Evolutionary conservation across 2,329 filamentous ascomycete genomes (phyloP).

Genomic region (Apiospora aurea): DNA sequence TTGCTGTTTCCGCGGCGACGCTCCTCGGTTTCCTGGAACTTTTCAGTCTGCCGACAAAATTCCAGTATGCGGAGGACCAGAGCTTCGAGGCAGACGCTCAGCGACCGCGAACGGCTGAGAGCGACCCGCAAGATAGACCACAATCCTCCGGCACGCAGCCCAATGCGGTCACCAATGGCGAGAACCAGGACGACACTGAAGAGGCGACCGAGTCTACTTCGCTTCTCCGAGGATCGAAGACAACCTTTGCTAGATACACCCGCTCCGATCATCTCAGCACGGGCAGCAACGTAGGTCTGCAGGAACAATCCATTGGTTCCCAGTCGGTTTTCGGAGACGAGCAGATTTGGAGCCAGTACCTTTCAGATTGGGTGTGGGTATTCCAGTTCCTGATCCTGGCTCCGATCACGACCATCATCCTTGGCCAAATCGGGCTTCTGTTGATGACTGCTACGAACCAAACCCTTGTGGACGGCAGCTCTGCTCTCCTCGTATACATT

Average conservation of each 20-base stretch:
- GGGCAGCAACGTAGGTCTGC: slow-evolving; percentile 53
- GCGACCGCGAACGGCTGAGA: slow-evolving; percentile 55
- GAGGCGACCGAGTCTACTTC: slow-evolving; percentile 61
- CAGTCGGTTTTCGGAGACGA: slow-evolving; percentile 57
- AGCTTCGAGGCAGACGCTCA: slow-evolving; percentile 38
- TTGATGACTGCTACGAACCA: slow-evolving; percentile 77
- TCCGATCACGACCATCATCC: slow-evolving; percentile 78
- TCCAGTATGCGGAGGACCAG: slow-evolving; percentile 60
- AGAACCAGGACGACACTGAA: slow-evolving; percentile 45
- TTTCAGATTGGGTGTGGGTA: slow-evolving; percentile 88
- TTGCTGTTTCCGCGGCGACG: slow-evolving; percentile 73
- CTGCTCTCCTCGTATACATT: slow-evolving; percentile 75
- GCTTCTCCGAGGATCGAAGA: slow-evolving; percentile 51
- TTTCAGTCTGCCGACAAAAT: slow-evolving; percentile 74
- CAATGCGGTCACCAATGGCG: slow-evolving; percentile 34
- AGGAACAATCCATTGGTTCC: slow-evolving; percentile 41
- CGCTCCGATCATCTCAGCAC: slow-evolving; percentile 55
- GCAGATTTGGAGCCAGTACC: slow-evolving; percentile 81
- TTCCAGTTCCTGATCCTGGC: slow-evolving; percentile 83
- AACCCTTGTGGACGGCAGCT: slow-evolving; percentile 84
- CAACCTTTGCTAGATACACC: slow-evolving; percentile 47
- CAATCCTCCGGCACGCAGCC: slow-evolving; percentile 33
- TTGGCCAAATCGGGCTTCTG: slow-evolving; percentile 78
- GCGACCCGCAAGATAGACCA: slow-evolving; percentile 38
- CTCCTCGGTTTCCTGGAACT: slow-evolving; percentile 79